Evolutionary conservation across 1,284 basidiomycete genomes (phyloP), one percentile per base, ranked within the genome.

Genomic region (Termitomyces sp.): DNA sequence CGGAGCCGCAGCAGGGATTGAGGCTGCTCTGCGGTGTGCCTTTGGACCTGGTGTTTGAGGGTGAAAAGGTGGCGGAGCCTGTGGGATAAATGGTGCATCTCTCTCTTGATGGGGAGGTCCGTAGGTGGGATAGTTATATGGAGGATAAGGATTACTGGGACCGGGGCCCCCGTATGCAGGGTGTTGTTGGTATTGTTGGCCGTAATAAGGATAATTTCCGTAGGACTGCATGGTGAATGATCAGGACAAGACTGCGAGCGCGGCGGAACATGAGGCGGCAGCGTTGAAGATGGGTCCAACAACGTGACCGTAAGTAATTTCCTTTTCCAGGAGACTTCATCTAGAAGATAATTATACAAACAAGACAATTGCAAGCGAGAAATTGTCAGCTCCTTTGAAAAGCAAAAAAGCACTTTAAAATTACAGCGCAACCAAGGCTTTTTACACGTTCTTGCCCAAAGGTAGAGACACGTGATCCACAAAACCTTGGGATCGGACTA

Each of bases 161-260:
- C 63, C 62, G n/a, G 64, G 54, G 34, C 53, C 58, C 48, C 60
- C 54, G 46, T 64, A 63, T 6, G 65, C 62, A 11, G 63, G 64
- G 38, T 68, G 66, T 14, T 64, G 62, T 42, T 69, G 68, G 19
- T 58, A 44, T 24, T 62, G 60, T 31, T 64, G 64, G 30, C 50
- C 54, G 57, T 70, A 68, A 58, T 69, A 69, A 34, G 60, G 47
- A 56, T 69, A 69, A 47, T 61, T 63, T 33, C 55, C 60, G 34
- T 64, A 66, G 40, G 66, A 62, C 60, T 68, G 69, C 67, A 68
- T 70, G 53, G 19, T 54, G 45, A 34, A 26, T 30, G 46, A 46
- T 44, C 35, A 51, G 50, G 34, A 50, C 39, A 37, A 58, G 41
- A 19, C 51, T n/a, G n/a, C n/a, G n/a, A 47, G 38, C 19, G 21